Conservation (phyloP, 208 protist species). For the Leishmania major region DNA sequence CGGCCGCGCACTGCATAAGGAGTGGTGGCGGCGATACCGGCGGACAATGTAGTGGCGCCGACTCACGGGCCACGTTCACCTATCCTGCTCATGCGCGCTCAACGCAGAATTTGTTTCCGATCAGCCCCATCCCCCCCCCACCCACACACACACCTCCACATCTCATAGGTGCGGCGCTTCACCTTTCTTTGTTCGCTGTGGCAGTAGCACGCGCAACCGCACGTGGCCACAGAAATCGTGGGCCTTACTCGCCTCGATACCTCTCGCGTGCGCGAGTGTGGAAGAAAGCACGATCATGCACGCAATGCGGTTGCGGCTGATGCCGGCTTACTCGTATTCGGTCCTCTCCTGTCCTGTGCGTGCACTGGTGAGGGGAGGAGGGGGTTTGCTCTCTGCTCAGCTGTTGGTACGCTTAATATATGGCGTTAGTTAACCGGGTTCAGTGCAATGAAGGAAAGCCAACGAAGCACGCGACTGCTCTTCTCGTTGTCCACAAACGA, state of each 20-base stretch:
- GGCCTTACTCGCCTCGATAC: background rate
- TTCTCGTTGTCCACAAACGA: background rate
- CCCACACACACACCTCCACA: background rate
- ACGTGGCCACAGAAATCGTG: background rate
- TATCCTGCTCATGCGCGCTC: background rate
- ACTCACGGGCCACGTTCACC: background rate
- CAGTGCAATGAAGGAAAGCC: background rate
- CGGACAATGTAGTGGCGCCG: background rate
- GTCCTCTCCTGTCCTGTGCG: background rate
- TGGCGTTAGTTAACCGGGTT: conserved; percentile 17
- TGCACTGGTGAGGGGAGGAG: background rate
- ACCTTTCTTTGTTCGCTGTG: background rate
- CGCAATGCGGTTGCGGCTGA: background rate
- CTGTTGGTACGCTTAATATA: background rate
- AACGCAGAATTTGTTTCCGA: background rate
- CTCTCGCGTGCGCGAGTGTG: background rate
- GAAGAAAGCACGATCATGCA: background rate
- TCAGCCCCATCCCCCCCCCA: background rate
- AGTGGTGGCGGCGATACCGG: background rate
- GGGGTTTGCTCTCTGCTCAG: background rate
- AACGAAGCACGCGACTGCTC: background rate
- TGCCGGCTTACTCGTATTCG: background rate
- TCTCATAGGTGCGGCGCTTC: background rate
- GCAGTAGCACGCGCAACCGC: background rate
- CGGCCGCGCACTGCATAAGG: background rate